Percentiles rank a stretch among this genome's conserved stretches.
Conservation (phyloP, 179 eudicot genomes). For the Spinacia oleracea region DNA sequence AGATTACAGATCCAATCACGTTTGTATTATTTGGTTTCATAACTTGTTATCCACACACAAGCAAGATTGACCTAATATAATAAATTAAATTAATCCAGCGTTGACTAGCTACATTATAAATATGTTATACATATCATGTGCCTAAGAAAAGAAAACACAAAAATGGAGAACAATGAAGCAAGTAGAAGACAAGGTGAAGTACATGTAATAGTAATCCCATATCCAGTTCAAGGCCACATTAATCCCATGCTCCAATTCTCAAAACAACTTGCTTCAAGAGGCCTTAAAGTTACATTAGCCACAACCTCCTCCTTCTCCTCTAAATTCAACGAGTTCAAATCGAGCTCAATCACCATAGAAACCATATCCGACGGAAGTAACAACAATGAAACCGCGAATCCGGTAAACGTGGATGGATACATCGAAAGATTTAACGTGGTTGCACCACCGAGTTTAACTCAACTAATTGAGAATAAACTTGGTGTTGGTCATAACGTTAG, state of each 20-base stretch:
- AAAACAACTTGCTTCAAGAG: constrained; percentile 34
- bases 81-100: too few relatives aligned
- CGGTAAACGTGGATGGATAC: background rate
- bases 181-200: background rate
- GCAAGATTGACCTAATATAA: too few relatives aligned
- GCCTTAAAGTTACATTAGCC: constrained; percentile 28
- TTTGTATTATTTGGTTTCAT: too few relatives aligned
- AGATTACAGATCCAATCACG: too few relatives aligned
- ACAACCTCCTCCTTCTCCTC: constrained; percentile 24
- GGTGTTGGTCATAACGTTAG: background rate
- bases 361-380: constrained; percentile 28
- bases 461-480: constrained; percentile 19
- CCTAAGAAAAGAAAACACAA: too few relatives aligned
- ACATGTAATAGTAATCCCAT: constrained; percentile 32
- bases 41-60: too few relatives aligned
- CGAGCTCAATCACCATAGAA: constrained; percentile 21
- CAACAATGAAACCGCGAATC: background rate
- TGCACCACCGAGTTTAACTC: constrained; percentile 23
- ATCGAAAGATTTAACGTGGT: constrained; percentile 23
- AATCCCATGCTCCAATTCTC: constrained; percentile 43
- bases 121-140: too few relatives aligned
- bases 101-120: background rate
- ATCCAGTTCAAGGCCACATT: constrained; percentile 35
- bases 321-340: constrained; percentile 4
- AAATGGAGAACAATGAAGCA: constrained; percentile 18